Percentiles rank a stretch among this genome's conserved stretches.
phyloP scores from a whole-genome alignment of 345 rosid species.

The Eutrema japonicum region DNA sequence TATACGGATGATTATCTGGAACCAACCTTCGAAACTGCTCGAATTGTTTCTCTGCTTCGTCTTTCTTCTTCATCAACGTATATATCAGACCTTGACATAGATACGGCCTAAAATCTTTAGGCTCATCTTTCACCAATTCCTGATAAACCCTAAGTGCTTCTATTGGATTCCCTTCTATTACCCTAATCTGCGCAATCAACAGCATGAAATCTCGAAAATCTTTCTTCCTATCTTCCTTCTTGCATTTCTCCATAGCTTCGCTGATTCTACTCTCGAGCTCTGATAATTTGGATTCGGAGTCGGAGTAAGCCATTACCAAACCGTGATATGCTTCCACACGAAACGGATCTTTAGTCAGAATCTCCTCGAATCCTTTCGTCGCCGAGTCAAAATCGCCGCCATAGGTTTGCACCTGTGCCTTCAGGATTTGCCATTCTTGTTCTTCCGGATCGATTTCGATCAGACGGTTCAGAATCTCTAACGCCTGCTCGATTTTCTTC shows the following conservation, averaged over 20 bases:
- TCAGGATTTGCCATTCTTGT: constrained; percentile 71
- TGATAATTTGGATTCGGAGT: constrained; percentile 51
- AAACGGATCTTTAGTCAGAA: constrained; percentile 66
- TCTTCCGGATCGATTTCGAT: constrained; percentile 75
- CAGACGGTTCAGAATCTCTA: constrained; percentile 63
- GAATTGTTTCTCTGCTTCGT: constrained; percentile 81
- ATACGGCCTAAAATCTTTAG: constrained; percentile 86
- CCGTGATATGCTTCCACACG: constrained; percentile 91
- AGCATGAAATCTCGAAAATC: constrained; percentile 76
- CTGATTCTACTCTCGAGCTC: constrained; percentile 63
- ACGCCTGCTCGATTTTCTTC: constrained; percentile 57
- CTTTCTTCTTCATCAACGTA: constrained; percentile 74
- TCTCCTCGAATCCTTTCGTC: constrained; percentile 60
- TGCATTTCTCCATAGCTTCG: constrained; percentile 71
- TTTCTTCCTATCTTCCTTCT: constrained; percentile 61
- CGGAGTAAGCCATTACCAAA: constrained; percentile 65
- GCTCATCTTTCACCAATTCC: constrained; percentile 80
- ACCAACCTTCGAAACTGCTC: constrained; percentile 77
- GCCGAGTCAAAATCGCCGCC: constrained; percentile 71
- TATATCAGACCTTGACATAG: constrained; percentile 86
- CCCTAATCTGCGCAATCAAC: constrained; percentile 74
- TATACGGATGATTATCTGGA: constrained; percentile 86
- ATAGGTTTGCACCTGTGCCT: constrained; percentile 62
- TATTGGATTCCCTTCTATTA: constrained; percentile 58
- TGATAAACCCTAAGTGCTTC: constrained; percentile 84